Percentiles rank a stretch among this genome's conserved stretches.
Evolutionary conservation across 176 grass and related monocot species (phyloP).

Genomic region (Zizania latifolia): DNA sequence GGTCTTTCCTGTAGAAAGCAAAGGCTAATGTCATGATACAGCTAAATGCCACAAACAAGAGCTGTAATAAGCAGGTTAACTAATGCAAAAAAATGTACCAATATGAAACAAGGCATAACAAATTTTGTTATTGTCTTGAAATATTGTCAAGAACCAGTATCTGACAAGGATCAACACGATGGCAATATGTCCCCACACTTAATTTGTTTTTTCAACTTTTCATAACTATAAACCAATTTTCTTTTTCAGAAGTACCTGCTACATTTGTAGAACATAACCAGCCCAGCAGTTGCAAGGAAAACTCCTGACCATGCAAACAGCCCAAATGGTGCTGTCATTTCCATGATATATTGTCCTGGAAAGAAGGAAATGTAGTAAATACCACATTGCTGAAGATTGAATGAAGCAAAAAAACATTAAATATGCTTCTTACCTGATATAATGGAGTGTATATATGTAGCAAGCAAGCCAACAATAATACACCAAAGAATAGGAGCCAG

Average conservation of each 20-base stretch:
- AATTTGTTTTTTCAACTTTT: not conserved
- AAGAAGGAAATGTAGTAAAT: slow-evolving; percentile 23
- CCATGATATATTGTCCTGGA: slow-evolving; percentile 57
- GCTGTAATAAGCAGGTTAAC: not conserved
- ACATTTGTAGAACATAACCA: slow-evolving; percentile 96
- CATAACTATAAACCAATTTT: slow-evolving; percentile 5
- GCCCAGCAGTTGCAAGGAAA: slow-evolving; percentile 71
- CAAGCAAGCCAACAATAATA: slow-evolving; percentile 61
- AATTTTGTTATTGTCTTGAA: not conserved
- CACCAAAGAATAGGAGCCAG: slow-evolving; percentile 88
- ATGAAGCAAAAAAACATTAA: not conserved
- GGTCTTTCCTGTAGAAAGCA: slow-evolving; percentile 80
- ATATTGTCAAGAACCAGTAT: slow-evolving; percentile 4
- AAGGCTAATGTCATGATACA: slow-evolving; percentile 24
- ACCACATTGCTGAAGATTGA: slow-evolving; percentile 8
- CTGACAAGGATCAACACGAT: slow-evolving; percentile 8
- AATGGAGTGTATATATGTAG: slow-evolving; percentile 74
- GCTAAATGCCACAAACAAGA: slow-evolving; percentile 4
- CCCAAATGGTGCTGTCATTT: slow-evolving; percentile 56
- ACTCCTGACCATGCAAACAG: slow-evolving; percentile 88
- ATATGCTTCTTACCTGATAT: slow-evolving; percentile 58
- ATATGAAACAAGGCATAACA: not conserved
- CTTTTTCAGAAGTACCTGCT: slow-evolving; percentile 62
- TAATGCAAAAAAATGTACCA: not conserved
- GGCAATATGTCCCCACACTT: not conserved